Evolutionary conservation across 164 flowering plant genomes (phyloP), one percentile per base, ranked within the genome.

Genomic region (Berberis vulgaris): DNA sequence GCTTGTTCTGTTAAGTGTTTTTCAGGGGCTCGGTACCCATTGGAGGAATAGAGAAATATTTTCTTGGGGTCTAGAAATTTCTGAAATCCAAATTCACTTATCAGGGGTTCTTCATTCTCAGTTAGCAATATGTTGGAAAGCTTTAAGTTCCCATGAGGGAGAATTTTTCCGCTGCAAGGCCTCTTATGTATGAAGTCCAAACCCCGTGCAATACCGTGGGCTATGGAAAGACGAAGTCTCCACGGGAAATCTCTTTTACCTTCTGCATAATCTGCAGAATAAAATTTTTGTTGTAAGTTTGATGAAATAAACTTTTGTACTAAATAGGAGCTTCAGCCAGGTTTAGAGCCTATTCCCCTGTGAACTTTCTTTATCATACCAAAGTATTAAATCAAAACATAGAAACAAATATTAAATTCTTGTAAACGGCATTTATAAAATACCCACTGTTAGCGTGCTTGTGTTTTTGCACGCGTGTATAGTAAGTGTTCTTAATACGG

Each of bases 111-210:
- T 43, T 73, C 73, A 7, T 68, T 64, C 43, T 82, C 86, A 41
- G 67, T 64, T 61, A 86, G 42, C 44, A 83, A 61, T 57, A 86
- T 79, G 45, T 85, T 85, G 46, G 91, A 86, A 13, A 74, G 84
- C 71, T 85, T 85, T 3, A 86, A 67, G 63, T 79, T 83, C 44
- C 87, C 91, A 75, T 82, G 91, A 9, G 82, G 80, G 57, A 78
- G 73, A 39, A 11, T 60, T 55, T 77, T 73, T 5, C 49, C 12
- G 0, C 44, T 60, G 8, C 59, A 40, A 9, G 65, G 49, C 5
- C 65, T 70, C 40, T 69, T 73, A 55, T 82, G 67, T 59, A 85
- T 74, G 72, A 70, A 80, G 54, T 69, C 71, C 70, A 85, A 52
- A 2, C 82, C 87, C 61, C 71, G 62, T 13, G 82, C 83, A 40